Evolutionary conservation across 805 yeast genomes (phyloP).

Genomic region (Wickerhamomyces mucosus): DNA sequence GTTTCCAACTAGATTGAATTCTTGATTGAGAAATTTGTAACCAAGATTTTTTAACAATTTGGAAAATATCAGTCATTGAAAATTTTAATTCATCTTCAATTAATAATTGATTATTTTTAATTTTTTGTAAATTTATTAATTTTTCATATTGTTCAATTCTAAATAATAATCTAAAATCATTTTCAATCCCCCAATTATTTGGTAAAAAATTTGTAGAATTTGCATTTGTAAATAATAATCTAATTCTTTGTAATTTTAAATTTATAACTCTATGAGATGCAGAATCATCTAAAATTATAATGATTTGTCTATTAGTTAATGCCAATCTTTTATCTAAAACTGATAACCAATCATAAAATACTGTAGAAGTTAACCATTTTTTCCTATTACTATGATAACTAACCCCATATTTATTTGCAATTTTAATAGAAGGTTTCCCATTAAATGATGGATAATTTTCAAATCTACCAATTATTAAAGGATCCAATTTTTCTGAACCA

Average conservation of each 20-base stretch:
- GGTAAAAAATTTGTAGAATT: conserved; percentile 37
- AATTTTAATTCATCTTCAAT: conserved; percentile 32
- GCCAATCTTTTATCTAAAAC: conserved; percentile 51
- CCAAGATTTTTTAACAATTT: conserved; percentile 53
- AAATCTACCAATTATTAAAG: conserved; percentile 50
- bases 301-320: conserved; percentile 37
- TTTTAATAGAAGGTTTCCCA: conserved; percentile 30
- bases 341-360: conserved; percentile 53
- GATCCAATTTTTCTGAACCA: conserved; percentile 54
- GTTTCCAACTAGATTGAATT: conserved; percentile 34
- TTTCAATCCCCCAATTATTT: conserved; percentile 54
- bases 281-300: conserved; percentile 50
- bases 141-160: conserved; percentile 46
- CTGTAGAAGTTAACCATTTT: conserved; percentile 54
- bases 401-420: conserved; percentile 41
- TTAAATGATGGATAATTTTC: conserved; percentile 36
- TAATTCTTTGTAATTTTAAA: conserved; percentile 34
- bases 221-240: conserved; percentile 29
- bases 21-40: conserved; percentile 27
- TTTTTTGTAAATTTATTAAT: conserved; percentile 20
- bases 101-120: conserved; percentile 10
- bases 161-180: conserved; percentile 50
- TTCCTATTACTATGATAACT: conserved; percentile 50
- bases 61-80: conserved; percentile 46
- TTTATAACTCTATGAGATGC: conserved; percentile 53